Evolutionary conservation across 371 early-diverging fungal genomes (phyloP), one percentile per base, ranked within the genome.

Genomic region (Lichtheimia ramosa): DNA sequence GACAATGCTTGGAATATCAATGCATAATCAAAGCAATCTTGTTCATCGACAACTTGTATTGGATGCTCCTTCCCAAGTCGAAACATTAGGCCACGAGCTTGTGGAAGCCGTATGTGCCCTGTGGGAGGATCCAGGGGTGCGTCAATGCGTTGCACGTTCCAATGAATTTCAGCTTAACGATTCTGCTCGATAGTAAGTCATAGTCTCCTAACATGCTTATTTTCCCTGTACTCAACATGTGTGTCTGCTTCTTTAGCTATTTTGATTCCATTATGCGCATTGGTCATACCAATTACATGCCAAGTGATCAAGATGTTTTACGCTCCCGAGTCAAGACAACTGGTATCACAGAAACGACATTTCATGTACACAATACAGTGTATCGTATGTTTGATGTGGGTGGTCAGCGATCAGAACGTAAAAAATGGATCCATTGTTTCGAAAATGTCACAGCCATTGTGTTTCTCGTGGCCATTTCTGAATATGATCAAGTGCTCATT

Each of bases 301-400:
- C 96, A n/a, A 89, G 89, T 16, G 94, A 95, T 67, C 94, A 94
- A 68, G 94, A 93, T 63, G 86, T 93, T 23, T 71, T 93, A 40
- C 78, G 92, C 24, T 89, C 90, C 58, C 80, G 94, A 20, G 88
- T 92, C 62, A 93, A 92, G 68, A 90, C 94, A 8, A 91, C 95
- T 0, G 94, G 94, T 5, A 92, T 93, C 46, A 89, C 85, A 52
- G 96, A 96, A 71, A 93, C 92, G 3, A 82, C 83, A 1, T 96
- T 96, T 81, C 71, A 84, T 10, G 83, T 95, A 39, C 92, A 89
- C 20, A 81, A 90, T 51, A 66, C 94, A 43, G 92, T 88, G 0
- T 92, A 90, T 64, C 80, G 90, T 46, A 93, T 96, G 94, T 88
- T 94, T 74, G 96, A 96, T 75, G 96, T 96, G 28, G 96, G 96